Conservation (phyloP, 2,329 filamentous ascomycete species). For the Ambrosiella cleistominuta region DNA sequence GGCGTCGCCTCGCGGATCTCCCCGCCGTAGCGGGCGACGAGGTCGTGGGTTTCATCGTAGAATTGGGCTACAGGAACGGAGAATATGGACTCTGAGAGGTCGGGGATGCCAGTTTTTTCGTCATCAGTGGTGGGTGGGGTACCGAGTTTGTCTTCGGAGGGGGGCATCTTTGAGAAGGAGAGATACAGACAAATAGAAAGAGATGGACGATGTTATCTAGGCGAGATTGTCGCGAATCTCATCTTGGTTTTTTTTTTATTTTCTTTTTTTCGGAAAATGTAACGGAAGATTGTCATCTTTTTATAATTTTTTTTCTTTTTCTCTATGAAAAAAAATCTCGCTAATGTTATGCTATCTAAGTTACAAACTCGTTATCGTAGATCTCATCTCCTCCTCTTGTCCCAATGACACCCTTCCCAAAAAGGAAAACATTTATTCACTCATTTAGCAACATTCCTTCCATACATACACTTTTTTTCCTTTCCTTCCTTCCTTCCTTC, state of each 20-base stretch:
- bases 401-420: not conserved
- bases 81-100: not conserved
- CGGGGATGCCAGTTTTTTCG: not conserved
- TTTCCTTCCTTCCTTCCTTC: not conserved
- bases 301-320: too few species aligned
- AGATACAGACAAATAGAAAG: too few species aligned
- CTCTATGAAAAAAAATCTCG: too few species aligned
- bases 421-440: not conserved
- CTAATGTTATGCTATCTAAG: too few species aligned
- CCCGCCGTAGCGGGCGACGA: not conserved
- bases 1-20: not conserved
- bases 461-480: not conserved
- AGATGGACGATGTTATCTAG: too few species aligned
- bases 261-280: too few species aligned
- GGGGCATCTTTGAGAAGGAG: too few species aligned
- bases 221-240: too few species aligned
- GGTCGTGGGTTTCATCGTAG: conserved; percentile 1
- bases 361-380: too few species aligned
- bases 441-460: not conserved
- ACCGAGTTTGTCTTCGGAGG: too few species aligned
- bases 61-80: not conserved
- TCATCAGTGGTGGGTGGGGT: not conserved
- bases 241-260: too few species aligned
- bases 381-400: not conserved
- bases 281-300: too few species aligned